phyloP scores from a whole-genome alignment of 768 basidiomycete species.

The Pisolithus orientalis region DNA sequence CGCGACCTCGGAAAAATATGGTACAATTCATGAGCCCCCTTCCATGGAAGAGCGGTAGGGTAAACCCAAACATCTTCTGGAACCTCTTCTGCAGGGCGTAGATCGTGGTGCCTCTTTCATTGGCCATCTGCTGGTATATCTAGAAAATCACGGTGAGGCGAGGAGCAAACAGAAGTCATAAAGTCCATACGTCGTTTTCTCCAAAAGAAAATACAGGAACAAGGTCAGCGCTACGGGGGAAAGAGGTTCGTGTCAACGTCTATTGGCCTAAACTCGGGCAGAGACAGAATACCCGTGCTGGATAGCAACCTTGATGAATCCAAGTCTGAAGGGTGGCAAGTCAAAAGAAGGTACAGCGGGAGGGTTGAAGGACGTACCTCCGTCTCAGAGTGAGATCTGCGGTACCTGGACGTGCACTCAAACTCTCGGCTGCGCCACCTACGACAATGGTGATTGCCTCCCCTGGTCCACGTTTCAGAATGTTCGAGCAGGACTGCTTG shows the following conservation, averaged over 20 bases:
- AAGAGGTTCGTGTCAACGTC: not conserved
- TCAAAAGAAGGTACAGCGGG: not conserved
- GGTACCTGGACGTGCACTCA: conserved; percentile 95
- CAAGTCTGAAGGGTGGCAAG: conserved; percentile 45
- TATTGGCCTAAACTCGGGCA: conserved; percentile 1
- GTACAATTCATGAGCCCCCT: conserved; percentile 90
- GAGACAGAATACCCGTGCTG: conserved; percentile 62
- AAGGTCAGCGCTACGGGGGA: conserved; percentile 67
- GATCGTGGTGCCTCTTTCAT: conserved; percentile 84
- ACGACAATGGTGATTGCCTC: conserved; percentile 90
- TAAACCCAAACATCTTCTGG: conserved; percentile 91
- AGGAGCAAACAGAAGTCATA: not conserved
- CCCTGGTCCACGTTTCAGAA: conserved; percentile 55
- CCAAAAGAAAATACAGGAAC: conserved; percentile 99
- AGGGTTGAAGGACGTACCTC: conserved; percentile 38
- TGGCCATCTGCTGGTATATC: conserved; percentile 98
- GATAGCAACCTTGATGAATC: conserved; percentile 94
- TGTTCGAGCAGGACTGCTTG: conserved; percentile 84
- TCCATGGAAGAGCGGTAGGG: conserved; percentile 95
- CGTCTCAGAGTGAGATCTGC: conserved; percentile 79
- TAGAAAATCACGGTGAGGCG: conserved; percentile 25
- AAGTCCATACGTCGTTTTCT: conserved; percentile 82
- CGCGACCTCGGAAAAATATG: conserved; percentile 16
- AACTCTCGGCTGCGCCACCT: conserved; percentile 91
- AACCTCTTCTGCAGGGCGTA: conserved; percentile 87